Base-by-base conservation (phyloP, 257 asterid genomes). In the Galeopsis tetrahit region DNA sequence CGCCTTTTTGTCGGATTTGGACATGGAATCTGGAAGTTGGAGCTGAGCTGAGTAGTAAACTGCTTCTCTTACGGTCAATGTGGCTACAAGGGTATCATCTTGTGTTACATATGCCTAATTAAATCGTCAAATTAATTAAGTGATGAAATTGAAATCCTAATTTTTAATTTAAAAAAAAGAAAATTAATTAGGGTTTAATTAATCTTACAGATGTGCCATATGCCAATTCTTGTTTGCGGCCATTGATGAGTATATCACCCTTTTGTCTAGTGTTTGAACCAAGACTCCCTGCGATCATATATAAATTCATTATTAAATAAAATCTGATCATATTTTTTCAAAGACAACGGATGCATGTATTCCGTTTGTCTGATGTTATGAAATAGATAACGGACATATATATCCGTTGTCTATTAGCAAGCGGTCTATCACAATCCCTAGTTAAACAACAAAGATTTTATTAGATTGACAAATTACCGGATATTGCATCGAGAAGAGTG, bases 21-120 rank as follows among this genome's bases (percentile, higher is more conserved):
- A 4, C 88, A 82, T 84, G 52, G 82, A 78, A 17, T 78, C 63
- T 2, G 90, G 89, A 0, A 87, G 87, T 59, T 84, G 87, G 10
- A 87, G 83, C 11, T 77, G 81, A 4, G 92, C 92, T n/a, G 90
- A 82, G 66, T 84, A 87, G 39, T 72, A 72, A 0, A 87, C 81
- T 0, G 88, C 79, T 77, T 87, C 92, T 69, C 64, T 67, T 43
- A 87, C 88, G 0, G 88, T 82, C 3, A 87, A 5, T 10, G 92
- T 87, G 34, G 78, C 43, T 66, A 84, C 75, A 59, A 84, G 58
- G 14, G 85, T 51, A 14, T 87, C 92, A 53, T 87, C 92, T 82
- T 84, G 92, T 8, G 85, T 53, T 10, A 84, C 90, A 34, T 84
- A 87, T 7, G 88, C 88, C 90, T 4, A 13, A 48, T 48, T n/a